Base-by-base conservation (phyloP, 441 rosid species). In the Erysimum pusillum region DNA sequence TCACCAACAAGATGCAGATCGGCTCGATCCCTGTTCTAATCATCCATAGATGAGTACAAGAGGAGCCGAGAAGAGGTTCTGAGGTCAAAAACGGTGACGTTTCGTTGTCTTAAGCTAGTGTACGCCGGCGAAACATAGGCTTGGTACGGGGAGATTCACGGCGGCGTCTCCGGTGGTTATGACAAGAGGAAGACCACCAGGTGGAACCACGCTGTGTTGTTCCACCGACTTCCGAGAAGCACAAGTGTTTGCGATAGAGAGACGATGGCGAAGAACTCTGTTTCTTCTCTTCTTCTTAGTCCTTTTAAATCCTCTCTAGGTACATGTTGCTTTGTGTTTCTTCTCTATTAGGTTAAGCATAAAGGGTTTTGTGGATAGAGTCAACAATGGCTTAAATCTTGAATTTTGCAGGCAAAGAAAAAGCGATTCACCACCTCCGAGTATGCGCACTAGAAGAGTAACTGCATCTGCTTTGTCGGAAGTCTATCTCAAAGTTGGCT, bases 251-350 rank as follows among this genome's bases (percentile, higher is more conserved):
- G 87, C 12, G 90, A 87, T n/a, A 79, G 92, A 63, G 95, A 86
- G 11, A 72, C 84, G 1, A 6, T 15, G 4, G 51, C 15, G 18
- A 83, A 87, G 44, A 79, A 82, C 74, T 79, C 94, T 15, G 76
- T 74, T 70, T 63, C 82, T 3, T 81, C 76, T 31, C 39, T 84
- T 22, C 75, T 77, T 67, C 45, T 75, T 57, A 83, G 88, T 78
- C 90, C 94, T 71, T 86, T 87, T 87, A 86, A 86, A 86, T 84
- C 91, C 88, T 79, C 90, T 93, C 97, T 95, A 93, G 91, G 97
- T 90, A 91, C 90, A 85, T 85, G 84, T 74, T 72, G 34, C 31
- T 63, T 7, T 41, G 22, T 25, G 22, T 36, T 67, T 52, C 31
- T 28, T 52, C 8, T 63, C 22, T 42, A n/a, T 32, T 54, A 25